A percentile compares a stretch with the other conserved stretches of the same genome.
Evolutionary conservation across 2,329 filamentous ascomycete genomes (phyloP).

Genomic region (Eurotiales sp.): DNA sequence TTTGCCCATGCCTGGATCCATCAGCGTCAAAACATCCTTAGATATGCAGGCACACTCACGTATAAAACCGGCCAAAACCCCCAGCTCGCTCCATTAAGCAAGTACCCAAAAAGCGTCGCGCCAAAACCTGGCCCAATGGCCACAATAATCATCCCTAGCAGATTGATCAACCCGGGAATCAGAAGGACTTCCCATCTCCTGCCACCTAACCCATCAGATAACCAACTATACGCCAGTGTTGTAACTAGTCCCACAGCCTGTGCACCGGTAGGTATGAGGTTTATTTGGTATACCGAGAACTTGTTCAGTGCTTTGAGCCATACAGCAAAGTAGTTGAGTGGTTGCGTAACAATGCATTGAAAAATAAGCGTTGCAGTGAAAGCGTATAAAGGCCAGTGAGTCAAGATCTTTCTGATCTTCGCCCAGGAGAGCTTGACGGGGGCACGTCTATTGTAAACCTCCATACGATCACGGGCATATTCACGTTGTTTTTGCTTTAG

Average conservation of each 20-base stretch:
- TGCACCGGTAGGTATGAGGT: constrained; percentile 19
- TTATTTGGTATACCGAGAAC: constrained; percentile 21
- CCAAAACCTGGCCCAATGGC: constrained; percentile 20
- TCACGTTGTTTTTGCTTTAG: constrained; percentile 11
- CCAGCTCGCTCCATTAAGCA: constrained; percentile 21
- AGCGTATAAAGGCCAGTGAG: constrained; percentile 18
- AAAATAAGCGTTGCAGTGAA: constrained; percentile 18
- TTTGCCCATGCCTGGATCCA: constrained; percentile 18
- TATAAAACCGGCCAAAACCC: constrained; percentile 20
- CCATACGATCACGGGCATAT: constrained; percentile 13
- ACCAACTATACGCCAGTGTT: constrained; percentile 18
- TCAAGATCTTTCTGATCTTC: constrained; percentile 18
- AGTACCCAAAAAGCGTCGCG: constrained; percentile 19
- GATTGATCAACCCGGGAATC: constrained; percentile 20
- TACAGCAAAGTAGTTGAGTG: constrained; percentile 20
- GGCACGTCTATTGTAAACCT: constrained; percentile 12
- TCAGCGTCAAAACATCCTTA: neutral
- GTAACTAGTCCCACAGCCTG: constrained; percentile 17
- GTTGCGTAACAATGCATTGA: constrained; percentile 19
- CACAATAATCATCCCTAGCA: constrained; percentile 20
- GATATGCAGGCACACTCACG: no score
- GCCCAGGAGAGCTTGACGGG: constrained; percentile 15
- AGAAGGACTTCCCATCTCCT: constrained; percentile 16
- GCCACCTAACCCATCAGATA: constrained; percentile 19
- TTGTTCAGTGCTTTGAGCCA: constrained; percentile 18